These are phyloP conservation scores for Crithidia brevicula DNA, from an alignment of 208 protist species.

Conservation along the genomic window DNA sequence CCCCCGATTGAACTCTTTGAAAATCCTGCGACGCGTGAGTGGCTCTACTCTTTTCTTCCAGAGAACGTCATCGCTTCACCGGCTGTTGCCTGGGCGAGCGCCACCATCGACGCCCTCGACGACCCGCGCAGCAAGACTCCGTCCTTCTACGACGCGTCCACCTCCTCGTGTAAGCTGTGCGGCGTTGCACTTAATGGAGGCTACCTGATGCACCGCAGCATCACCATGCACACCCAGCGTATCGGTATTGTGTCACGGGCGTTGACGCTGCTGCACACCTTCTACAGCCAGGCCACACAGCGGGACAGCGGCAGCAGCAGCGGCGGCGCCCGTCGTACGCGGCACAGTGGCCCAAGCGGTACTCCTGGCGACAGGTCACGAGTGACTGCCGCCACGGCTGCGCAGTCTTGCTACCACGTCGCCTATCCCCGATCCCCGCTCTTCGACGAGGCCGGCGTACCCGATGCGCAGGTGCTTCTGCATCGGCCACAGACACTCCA, in stretches of 20 bases:
- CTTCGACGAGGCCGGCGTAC: constrained; percentile 23
- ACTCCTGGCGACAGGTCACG: background rate
- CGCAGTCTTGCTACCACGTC: constrained; percentile 12
- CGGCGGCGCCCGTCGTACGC: background rate
- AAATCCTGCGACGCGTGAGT: constrained; percentile 5
- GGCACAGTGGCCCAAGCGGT: background rate
- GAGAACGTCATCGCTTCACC: constrained; percentile 14
- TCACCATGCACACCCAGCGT: constrained; percentile 56
- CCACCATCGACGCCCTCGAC: constrained; percentile 17
- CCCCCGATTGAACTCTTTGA: constrained; percentile 6
- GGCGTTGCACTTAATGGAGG: constrained; percentile 31
- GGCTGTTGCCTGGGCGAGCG: background rate
- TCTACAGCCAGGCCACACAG: constrained; percentile 24
- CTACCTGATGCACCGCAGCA: constrained; percentile 40
- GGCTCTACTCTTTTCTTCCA: background rate
- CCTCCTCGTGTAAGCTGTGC: constrained; percentile 46
- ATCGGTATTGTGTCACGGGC: constrained; percentile 62
- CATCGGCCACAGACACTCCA: constrained; percentile 12
- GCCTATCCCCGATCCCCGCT: constrained; percentile 13
- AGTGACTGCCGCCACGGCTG: background rate
- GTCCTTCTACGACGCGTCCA: constrained; percentile 41
- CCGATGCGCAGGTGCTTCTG: constrained; percentile 9
- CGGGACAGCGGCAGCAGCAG: background rate
- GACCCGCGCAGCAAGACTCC: background rate
- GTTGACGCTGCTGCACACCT: constrained; percentile 39